A percentile compares a stretch with the other conserved stretches of the same genome.
phyloP scores from a whole-genome alignment of 129 eudicot genomes.

The Centrapalus pauciflorus region DNA sequence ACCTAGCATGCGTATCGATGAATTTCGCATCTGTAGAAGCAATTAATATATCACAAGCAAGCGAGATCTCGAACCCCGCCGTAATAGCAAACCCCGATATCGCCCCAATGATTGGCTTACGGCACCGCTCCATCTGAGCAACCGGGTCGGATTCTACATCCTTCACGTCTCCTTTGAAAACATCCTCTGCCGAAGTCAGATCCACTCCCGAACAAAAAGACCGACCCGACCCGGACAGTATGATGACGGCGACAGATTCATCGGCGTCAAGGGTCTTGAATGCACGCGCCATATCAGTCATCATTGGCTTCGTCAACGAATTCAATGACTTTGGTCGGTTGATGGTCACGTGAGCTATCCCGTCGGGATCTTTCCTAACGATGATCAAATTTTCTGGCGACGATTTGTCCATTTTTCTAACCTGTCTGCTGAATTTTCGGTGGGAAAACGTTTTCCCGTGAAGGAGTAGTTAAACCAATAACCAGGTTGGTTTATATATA shows the following conservation, averaged over 20 bases:
- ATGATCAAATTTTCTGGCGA: conserved; percentile 50
- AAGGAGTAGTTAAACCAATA: not conserved
- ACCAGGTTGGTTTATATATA: not conserved
- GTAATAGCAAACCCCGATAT: conserved; percentile 87
- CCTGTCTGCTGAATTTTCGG: conserved; percentile 6
- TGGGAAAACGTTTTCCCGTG: conserved; percentile 8
- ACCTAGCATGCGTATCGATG: conserved; percentile 97
- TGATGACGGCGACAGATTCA: conserved; percentile 59
- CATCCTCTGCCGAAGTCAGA: conserved; percentile 91
- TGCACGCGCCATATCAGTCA: conserved; percentile 53
- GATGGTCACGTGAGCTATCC: conserved; percentile 59
- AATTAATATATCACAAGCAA: conserved; percentile 82
- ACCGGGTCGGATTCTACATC: conserved; percentile 69
- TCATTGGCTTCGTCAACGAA: conserved; percentile 73
- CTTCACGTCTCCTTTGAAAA: conserved; percentile 88
- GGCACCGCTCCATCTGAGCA: conserved; percentile 85
- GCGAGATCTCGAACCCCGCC: conserved; percentile 92
- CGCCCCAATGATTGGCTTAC: conserved; percentile 85
- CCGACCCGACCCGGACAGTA: conserved; percentile 82
- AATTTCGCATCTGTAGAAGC: conserved; percentile 86
- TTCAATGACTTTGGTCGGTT: conserved; percentile 86
- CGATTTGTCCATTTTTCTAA: conserved; percentile 28
- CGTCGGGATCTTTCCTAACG: conserved; percentile 46
- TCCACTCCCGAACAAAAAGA: conserved; percentile 96
- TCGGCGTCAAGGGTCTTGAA: conserved; percentile 66